Evolutionary conservation across 352 stramenopile species (phyloP), one percentile per base, ranked within the genome.

Genomic region (Thalassiosira mediterranea): DNA sequence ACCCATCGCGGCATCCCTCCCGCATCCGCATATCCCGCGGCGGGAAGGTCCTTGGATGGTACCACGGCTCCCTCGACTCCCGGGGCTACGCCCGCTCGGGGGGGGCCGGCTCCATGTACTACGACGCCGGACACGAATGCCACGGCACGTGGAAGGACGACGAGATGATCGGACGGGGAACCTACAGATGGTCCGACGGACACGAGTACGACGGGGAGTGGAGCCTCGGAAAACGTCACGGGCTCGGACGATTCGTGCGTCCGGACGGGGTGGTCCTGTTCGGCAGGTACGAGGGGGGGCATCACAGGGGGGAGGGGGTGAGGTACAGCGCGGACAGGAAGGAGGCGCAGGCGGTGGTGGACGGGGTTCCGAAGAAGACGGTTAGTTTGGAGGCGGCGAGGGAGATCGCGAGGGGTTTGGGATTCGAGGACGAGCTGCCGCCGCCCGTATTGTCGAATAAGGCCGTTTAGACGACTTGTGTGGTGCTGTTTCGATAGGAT

Each of bases 41-140:
- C n/a, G 72, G 72, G 0, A 81, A 81, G 53, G 63, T 75, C 7
- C 52, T 81, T 38, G 72, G 72, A 48, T 81, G 72, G 72, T 81
- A 81, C 32, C 28, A 72, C 65, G 72, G 72, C 19, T 26, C 64
- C 40, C 29, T 81, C 11, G 63, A 81, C 52, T 21, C 59, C 19
- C 23, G 63, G 23, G 72, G 72, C 2, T 75, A 72, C 44, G 40
- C 72, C 25, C 51, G 72, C 10, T n/a, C n/a, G n/a, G 32, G 60
- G 21, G 72, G 72, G 13, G 31, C 32, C 19, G 72, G 72, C 3
- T 66, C 54, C 49, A 81, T 81, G 62, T 81, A 75, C 54, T 81
- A 81, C 63, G 65, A 81, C 28, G 72, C 72, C 38, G 72, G 72
- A 21, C 72, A 81, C 44, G 57, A 66, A 61, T 81, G 56, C 28